These are phyloP conservation scores for Leccinum cinnamomeum DNA, from an alignment of 1,284 basidiomycete species.

Conservation along the genomic window DNA sequence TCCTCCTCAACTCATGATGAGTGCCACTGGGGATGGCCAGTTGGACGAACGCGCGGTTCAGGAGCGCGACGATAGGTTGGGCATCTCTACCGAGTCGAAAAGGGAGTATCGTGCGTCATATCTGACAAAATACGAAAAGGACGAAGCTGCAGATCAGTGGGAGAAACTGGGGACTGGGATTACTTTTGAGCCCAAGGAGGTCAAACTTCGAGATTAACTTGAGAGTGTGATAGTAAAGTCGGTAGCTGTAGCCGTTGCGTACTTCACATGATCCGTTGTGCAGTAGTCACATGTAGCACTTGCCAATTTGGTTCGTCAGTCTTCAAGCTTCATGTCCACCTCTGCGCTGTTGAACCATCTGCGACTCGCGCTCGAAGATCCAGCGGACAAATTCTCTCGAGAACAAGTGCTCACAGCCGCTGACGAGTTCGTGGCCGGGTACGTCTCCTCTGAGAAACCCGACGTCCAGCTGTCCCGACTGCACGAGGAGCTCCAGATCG, in stretches of 20 bases:
- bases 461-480: constrained; percentile 47
- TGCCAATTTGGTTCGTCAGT: constrained; percentile 14
- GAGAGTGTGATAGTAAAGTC: background rate
- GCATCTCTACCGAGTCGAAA: background rate
- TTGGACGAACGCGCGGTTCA: constrained; percentile 25
- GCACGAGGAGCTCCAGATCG: constrained; percentile 64
- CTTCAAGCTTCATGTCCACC: constrained; percentile 40
- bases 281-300: constrained; percentile 3
- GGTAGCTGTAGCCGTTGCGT: constrained; percentile 6
- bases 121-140: constrained; percentile 40
- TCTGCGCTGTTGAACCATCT: constrained; percentile 50
- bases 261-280: background rate
- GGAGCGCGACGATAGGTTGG: background rate
- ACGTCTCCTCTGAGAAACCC: constrained; percentile 45
- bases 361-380: constrained; percentile 52
- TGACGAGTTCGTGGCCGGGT: constrained; percentile 55
- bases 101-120: constrained; percentile 37
- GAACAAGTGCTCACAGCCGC: constrained; percentile 48
- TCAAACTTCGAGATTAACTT: constrained; percentile 5
- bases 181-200: constrained; percentile 19
- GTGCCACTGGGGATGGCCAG: constrained; percentile 41
- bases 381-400: constrained; percentile 40
- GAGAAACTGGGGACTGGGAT: constrained; percentile 24
- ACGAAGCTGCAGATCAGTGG: constrained; percentile 41
- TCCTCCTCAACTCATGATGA: constrained; percentile 48